phyloP scores from a whole-genome alignment of 202 grass and related monocot genomes.

The Panicum hallii region DNA sequence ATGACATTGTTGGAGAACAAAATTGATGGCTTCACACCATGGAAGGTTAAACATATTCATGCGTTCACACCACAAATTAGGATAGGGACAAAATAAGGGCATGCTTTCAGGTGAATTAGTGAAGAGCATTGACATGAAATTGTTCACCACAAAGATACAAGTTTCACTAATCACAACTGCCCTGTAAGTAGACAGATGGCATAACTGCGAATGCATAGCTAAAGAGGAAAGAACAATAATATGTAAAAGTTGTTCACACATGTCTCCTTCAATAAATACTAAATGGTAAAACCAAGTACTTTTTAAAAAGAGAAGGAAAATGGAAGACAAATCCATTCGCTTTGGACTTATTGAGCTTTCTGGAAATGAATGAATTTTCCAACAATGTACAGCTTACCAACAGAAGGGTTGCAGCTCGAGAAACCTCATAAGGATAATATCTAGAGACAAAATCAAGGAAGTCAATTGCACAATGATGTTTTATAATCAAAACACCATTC shows the following conservation, averaged over 20 bases:
- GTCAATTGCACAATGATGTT: slow-evolving; percentile 18
- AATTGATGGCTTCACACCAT: slow-evolving; percentile 15
- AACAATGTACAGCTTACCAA: slow-evolving; percentile 62
- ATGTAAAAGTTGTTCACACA: neutral
- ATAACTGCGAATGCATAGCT: slow-evolving; percentile 31
- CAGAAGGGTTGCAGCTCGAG: slow-evolving; percentile 74
- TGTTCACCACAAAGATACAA: slow-evolving; percentile 27
- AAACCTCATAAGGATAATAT: slow-evolving; percentile 94
- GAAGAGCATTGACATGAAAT: slow-evolving; percentile 1
- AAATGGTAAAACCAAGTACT: slow-evolving; percentile 30
- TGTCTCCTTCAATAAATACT: slow-evolving; percentile 7
- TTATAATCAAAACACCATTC: neutral
- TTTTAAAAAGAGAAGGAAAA: slow-evolving; percentile 7
- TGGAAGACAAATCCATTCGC: neutral
- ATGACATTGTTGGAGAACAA: slow-evolving; percentile 5
- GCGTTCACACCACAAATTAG: slow-evolving; percentile 3
- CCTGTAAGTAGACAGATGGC: slow-evolving; percentile 5
- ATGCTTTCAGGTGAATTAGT: slow-evolving; percentile 18
- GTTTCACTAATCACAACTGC: slow-evolving; percentile 20
- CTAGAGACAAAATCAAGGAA: slow-evolving; percentile 74
- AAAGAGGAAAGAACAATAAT: slow-evolving; percentile 20
- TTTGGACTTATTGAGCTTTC: slow-evolving; percentile 23
- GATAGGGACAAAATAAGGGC: neutral
- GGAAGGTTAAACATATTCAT: slow-evolving; percentile 9
- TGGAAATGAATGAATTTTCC: slow-evolving; percentile 36